Evolutionary conservation across 768 basidiomycete species (phyloP), one percentile per base, ranked within the genome.

Genomic region (Coprinopsis strossmayeri): DNA sequence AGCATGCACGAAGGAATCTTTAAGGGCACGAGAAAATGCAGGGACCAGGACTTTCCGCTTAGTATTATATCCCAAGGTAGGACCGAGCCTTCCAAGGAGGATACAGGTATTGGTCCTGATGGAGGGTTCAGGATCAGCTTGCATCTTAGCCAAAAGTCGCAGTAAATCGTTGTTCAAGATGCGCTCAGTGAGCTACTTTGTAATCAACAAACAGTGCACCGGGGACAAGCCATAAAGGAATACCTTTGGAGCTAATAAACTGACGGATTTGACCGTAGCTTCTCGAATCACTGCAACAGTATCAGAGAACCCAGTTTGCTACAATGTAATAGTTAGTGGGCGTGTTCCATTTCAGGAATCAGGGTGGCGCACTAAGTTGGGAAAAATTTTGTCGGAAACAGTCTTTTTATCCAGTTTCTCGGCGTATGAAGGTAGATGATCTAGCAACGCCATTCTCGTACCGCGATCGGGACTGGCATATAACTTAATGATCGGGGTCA

Each of bases 51-150:
- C 92, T 60, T 98, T 98, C 55, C 85, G 81, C 62, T 93, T 91
- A 2, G 95, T 96, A 57, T 91, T 85, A 49, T 86, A 79, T 1
- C 89, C 88, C 1, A 99, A 69, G 1, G 79, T 76, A 0, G 91
- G 90, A 0, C 89, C 93, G 3, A 99, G 74, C 5, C 95, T 80
- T 15, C 94, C 95, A 49, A 99, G 81, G 2, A 98, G 79, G 55
- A 99, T 97, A 59, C 92, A 95, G 0, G 96, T 96, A 59, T 98
- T 98, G 13, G 96, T 98, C 39, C 96, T 79, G 57, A 98, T 97
- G 3, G 93, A 94, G 2, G 94, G 80, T 66, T 99, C 96, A 1
- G 84, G 73, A 60, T 98, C 96, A 27, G 76, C 81, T 68, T 99
- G 96, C 68, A 90, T 85, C 59, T 90, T 91, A 1, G 95, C 95